Conservation (phyloP, 2,329 filamentous ascomycete genomes). For the Fragosphaeria purpurea region DNA sequence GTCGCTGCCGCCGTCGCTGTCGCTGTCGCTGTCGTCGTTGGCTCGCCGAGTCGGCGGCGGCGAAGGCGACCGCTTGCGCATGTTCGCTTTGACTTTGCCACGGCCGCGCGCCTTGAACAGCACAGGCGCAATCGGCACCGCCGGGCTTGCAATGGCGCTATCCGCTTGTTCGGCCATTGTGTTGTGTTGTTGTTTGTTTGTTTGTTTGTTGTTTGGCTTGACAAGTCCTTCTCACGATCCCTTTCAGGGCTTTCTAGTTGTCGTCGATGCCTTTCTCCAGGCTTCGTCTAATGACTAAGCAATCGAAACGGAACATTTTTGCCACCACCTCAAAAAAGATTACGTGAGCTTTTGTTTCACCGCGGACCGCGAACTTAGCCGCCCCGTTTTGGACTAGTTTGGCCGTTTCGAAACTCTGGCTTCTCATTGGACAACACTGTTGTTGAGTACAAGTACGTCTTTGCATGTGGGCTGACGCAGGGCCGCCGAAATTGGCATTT, state of each 20-base stretch:
- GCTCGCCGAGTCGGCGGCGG: constrained; percentile 50
- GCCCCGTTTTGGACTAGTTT: no score
- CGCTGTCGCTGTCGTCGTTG: constrained; percentile 46
- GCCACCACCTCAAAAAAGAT: no score
- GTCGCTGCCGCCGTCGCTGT: constrained; percentile 40
- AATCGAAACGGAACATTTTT: no score
- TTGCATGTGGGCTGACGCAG: background rate
- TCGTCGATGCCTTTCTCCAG: no score
- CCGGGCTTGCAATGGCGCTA: no score
- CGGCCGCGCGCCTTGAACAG: constrained; percentile 75
- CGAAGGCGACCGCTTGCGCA: constrained; percentile 72
- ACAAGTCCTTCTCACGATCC: no score
- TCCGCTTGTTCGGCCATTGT: constrained; percentile 17
- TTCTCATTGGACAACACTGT: background rate
- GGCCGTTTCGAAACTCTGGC: no score
- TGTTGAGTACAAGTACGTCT: no score
- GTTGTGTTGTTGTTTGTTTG: background rate
- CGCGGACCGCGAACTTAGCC: no score
- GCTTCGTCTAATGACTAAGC: no score
- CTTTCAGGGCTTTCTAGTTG: no score
- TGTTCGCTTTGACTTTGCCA: constrained; percentile 63
- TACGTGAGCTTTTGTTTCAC: no score
- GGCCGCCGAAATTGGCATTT: constrained; percentile 7
- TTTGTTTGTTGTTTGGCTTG: background rate
- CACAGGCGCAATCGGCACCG: constrained; percentile 24